A percentile compares a stretch with the other conserved stretches of the same genome.
phyloP scores from a whole-genome alignment of 2,329 filamentous ascomycete species.

The Aspergillus tanneri region DNA sequence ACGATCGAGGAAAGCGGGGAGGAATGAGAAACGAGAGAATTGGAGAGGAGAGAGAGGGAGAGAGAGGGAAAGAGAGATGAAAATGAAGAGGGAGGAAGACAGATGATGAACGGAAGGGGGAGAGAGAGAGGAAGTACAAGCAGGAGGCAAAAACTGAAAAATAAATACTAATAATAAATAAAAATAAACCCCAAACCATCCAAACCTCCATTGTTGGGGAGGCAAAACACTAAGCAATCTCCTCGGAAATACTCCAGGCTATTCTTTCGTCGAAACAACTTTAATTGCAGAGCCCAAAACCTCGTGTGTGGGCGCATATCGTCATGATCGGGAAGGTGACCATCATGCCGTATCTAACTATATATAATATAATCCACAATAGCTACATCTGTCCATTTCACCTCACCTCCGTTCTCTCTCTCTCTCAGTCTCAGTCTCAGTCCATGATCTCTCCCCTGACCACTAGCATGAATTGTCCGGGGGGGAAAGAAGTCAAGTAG shows the following conservation, averaged over 20 bases:
- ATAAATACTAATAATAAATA: neutral
- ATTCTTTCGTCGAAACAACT: no score
- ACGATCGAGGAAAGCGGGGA: neutral
- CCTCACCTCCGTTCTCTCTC: neutral
- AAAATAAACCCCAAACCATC: neutral
- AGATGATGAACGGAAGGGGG: conserved; percentile 3
- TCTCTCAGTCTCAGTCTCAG: no score
- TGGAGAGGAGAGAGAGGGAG: conserved; percentile 2
- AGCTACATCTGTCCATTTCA: no score
- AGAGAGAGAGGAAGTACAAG: neutral
- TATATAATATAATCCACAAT: no score
- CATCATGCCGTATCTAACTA: no score
- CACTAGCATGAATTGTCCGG: neutral
- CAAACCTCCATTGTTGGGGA: neutral
- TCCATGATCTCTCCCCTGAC: neutral
- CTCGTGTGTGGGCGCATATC: neutral
- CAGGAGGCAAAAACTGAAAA: neutral
- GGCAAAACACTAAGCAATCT: neutral
- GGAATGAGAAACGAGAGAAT: neutral
- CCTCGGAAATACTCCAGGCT: no score
- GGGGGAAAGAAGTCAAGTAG: neutral
- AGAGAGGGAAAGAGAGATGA: conserved; percentile 9
- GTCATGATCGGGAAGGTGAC: neutral
- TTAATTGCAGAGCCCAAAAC: neutral
- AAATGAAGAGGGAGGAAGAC: conserved; percentile 18